phyloP scores from a whole-genome alignment of 345 rosid species.

The Arabidopsis suecica region DNA sequence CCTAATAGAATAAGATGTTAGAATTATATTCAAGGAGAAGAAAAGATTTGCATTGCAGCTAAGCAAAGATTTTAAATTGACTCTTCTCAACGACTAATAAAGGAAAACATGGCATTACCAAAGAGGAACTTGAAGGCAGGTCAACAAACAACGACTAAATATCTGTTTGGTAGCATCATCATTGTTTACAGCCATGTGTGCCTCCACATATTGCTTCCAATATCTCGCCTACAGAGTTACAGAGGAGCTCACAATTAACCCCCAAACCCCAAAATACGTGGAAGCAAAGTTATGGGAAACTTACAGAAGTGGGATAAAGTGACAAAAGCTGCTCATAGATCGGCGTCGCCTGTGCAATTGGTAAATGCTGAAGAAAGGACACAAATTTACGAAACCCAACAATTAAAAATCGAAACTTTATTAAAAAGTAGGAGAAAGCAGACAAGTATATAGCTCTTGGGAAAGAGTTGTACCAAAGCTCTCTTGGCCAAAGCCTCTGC shows the following conservation, averaged over 20 bases:
- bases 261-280: not conserved
- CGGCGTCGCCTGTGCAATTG: constrained; percentile 76
- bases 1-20: constrained; percentile 51
- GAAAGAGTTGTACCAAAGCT: constrained; percentile 58
- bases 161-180: constrained; percentile 93
- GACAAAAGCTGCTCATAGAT: constrained; percentile 85
- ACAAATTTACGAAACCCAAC: constrained; percentile 11
- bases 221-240: constrained; percentile 66
- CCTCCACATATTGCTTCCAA: constrained; percentile 98
- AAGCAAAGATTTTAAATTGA: constrained; percentile 5
- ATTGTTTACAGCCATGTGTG: constrained; percentile 76
- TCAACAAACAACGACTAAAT: constrained; percentile 92
- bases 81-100: constrained; percentile 1
- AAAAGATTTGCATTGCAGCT: constrained; percentile 20
- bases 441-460: constrained; percentile 1
- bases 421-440: not conserved
- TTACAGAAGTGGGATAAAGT: constrained; percentile 88
- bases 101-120: constrained; percentile 55
- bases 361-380: constrained; percentile 60
- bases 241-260: constrained; percentile 25
- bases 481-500: constrained; percentile 77
- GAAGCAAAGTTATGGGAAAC: constrained; percentile 40
- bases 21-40: constrained; percentile 20
- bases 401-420: constrained; percentile 2
- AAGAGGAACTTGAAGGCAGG: constrained; percentile 91